Percentiles rank a stretch among this genome's conserved stretches.
Conservation (phyloP, 176 grass and related monocot species). For the Triticum turgidum region DNA sequence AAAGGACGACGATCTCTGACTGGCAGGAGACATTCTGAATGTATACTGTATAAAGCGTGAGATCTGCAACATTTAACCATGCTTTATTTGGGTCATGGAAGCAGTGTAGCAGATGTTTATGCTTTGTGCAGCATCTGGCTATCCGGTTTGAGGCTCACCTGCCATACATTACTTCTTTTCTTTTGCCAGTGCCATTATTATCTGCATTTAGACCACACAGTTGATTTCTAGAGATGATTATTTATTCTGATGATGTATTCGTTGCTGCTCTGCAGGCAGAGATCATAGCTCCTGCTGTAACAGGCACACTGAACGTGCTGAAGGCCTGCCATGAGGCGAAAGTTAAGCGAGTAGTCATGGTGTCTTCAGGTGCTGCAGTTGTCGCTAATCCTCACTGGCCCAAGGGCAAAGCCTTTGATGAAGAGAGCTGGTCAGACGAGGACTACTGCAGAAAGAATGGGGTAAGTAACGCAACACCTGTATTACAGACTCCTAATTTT, state of each 20-base stretch:
- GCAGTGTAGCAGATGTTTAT: no score
- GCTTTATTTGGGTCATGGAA: not conserved
- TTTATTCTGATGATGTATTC: not conserved
- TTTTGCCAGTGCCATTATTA: no score
- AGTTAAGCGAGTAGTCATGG: conserved; percentile 70
- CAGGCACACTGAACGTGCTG: conserved; percentile 78
- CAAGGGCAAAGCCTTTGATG: conserved; percentile 54
- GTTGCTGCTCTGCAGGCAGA: conserved; percentile 39
- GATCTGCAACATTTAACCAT: not conserved
- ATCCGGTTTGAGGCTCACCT: not conserved
- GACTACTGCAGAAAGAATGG: conserved; percentile 61
- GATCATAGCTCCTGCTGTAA: conserved; percentile 64
- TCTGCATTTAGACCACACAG: no score
- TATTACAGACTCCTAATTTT: not conserved
- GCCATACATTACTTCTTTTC: not conserved
- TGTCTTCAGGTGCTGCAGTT: conserved; percentile 49
- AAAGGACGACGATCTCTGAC: no score
- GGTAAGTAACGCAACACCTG: conserved; percentile 27
- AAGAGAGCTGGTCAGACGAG: conserved; percentile 74
- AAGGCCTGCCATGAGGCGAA: conserved; percentile 68
- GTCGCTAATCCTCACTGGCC: conserved; percentile 57
- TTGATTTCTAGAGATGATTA: not conserved
- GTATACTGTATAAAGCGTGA: not conserved
- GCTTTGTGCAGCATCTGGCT: not conserved
- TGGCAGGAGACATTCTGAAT: no score